These are phyloP conservation scores for Alternaria ventricosa DNA, from an alignment of 2,329 filamentous ascomycete species.

Conservation along the genomic window DNA sequence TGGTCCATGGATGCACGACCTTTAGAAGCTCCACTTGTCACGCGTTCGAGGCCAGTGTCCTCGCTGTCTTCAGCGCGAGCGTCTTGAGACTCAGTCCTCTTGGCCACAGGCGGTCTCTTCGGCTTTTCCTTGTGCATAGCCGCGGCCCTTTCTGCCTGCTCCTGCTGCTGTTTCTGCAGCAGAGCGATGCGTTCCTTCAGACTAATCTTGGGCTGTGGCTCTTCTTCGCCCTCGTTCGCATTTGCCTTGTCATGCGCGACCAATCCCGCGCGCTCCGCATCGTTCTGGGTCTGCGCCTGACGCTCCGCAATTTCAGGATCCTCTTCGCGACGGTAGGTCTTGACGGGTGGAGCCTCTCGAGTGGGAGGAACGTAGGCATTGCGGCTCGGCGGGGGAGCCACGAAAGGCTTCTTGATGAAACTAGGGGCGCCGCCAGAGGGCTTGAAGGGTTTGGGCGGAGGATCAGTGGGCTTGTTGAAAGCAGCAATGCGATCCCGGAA, in stretches of 20 bases:
- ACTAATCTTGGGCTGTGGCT: slow-evolving; percentile 89
- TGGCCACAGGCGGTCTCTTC: slow-evolving; percentile 72
- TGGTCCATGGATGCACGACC: slow-evolving; percentile 51
- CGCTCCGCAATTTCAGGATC: slow-evolving; percentile 71
- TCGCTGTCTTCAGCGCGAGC: slow-evolving; percentile 42
- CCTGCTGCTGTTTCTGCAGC: slow-evolving; percentile 90
- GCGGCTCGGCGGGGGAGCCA: slow-evolving; percentile 90
- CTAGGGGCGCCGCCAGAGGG: slow-evolving; percentile 66
- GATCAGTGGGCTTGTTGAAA: slow-evolving; percentile 88
- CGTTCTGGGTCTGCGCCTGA: slow-evolving; percentile 70
- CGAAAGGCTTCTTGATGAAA: slow-evolving; percentile 97
- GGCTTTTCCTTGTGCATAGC: slow-evolving; percentile 85
- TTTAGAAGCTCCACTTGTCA: slow-evolving; percentile 41
- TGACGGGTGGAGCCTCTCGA: slow-evolving; percentile 73
- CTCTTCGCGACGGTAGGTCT: slow-evolving; percentile 85
- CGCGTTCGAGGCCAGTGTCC: slow-evolving; percentile 46
- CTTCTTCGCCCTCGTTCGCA: slow-evolving; percentile 63
- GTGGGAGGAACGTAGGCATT: slow-evolving; percentile 85
- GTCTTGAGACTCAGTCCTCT: slow-evolving; percentile 61
- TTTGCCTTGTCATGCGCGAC: slow-evolving; percentile 48
- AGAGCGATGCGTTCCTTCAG: slow-evolving; percentile 95
- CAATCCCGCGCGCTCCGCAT: slow-evolving; percentile 72
- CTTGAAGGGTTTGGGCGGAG: slow-evolving; percentile 90
- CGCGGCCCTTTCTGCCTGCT: slow-evolving; percentile 83
- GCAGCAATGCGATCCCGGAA: slow-evolving; percentile 97